Evolutionary conservation across 306 rosid species (phyloP), one percentile per base, ranked within the genome.

Genomic region (Acmispon strigosus): DNA sequence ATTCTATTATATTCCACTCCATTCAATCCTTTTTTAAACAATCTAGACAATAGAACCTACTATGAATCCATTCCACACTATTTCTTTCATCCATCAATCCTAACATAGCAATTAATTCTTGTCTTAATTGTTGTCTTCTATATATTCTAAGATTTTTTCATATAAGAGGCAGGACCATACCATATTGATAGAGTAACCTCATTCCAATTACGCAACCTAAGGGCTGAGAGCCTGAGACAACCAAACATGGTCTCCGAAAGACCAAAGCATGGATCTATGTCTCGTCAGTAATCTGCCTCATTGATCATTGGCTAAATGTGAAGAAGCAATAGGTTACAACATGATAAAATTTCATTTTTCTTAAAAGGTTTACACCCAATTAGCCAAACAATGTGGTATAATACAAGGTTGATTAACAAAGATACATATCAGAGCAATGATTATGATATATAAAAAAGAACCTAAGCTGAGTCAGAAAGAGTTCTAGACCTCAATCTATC

Each of bases 371-470:
- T 29, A 45, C 51, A n/a, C n/a, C n/a, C n/a, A n/a, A n/a, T n/a
- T n/a, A 64, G 19, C 44, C 37, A 36, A 50, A 79, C 36, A 49
- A 36, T 13, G 29, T 8, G 16, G 9, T 27, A 43, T 4, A 73
- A 57, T 13, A 11, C 64, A 48, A 44, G 39, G 58, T 19, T 27
- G 58, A 66, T 32, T 47, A 62, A 47, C 49, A 59, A 7, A 43
- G 63, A 45, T 29, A 27, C 19, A 63, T 63, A 69, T 39, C 72
- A 69, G 32, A 59, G 45, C 48, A 72, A 56, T 62, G 56, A 14
- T 34, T 6, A 45, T 19, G 24, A 52, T 49, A 22, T 29, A 29
- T 48, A n/a, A 7, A 3, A 43, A 10, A 3, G 14, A 41, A 67
- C 22, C 60, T 0, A 3, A 17, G 44, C n/a, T 42, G 59, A 51